Percentiles rank a stretch among this genome's conserved stretches.
Evolutionary conservation across 352 stramenopile species (phyloP).

Genomic region (Pythium dissotocum): DNA sequence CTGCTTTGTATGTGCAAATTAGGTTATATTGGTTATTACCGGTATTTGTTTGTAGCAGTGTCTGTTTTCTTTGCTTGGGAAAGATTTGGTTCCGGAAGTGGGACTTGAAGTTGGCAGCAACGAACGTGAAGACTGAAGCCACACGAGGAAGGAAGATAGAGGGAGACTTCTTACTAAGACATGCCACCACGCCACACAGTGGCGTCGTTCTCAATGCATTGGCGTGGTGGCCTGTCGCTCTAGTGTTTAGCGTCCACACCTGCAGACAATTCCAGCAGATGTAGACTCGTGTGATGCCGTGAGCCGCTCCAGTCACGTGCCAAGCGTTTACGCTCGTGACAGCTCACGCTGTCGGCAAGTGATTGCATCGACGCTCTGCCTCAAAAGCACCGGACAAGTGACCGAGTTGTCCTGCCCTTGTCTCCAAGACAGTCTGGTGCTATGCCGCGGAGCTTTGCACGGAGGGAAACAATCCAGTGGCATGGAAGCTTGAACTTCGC

Average conservation of each 20-base stretch:
- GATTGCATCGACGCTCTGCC: not conserved
- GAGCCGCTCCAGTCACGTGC: not conserved
- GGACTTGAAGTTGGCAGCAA: constrained; percentile 1
- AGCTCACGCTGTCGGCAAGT: not conserved
- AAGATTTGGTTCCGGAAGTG: not conserved
- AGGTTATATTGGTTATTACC: not conserved
- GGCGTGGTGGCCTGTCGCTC: no score
- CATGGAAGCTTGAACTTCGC: not conserved
- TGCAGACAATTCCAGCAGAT: no score
- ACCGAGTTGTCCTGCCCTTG: not conserved
- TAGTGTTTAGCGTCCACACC: no score
- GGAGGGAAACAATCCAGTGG: constrained; percentile 1
- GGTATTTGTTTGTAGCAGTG: not conserved
- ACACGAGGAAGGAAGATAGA: not conserved
- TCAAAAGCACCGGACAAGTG: not conserved
- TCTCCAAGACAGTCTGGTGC: not conserved
- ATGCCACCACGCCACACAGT: no score
- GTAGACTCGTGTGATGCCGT: no score
- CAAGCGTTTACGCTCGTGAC: not conserved
- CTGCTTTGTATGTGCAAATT: not conserved
- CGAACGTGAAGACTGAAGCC: not conserved
- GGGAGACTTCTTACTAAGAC: not conserved
- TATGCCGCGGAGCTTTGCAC: not conserved
- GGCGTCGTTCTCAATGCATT: no score
- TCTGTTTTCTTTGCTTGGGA: constrained; percentile 1